Evolutionary conservation across 306 rosid species (phyloP).

Genomic region (Quercus cerris): DNA sequence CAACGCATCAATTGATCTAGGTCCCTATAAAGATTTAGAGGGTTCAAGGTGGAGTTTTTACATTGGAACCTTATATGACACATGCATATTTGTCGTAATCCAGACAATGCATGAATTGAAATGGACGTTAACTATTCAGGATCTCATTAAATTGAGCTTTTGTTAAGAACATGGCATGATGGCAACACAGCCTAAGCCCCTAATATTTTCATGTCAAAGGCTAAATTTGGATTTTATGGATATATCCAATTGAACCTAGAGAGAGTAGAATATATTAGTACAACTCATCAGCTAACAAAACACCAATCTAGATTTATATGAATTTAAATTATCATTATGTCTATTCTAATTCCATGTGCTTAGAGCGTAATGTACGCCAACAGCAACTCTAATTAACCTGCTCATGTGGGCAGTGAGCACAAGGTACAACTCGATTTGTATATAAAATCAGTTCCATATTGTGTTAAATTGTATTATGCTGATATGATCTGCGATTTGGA

Average conservation of each 20-base stretch:
- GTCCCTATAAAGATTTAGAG: too few species aligned
- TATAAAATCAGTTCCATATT: conserved; percentile 10
- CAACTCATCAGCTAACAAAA: conserved; percentile 40
- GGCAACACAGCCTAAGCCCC: background rate
- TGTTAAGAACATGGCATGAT: too few species aligned
- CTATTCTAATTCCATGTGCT: conserved; percentile 45
- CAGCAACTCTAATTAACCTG: conserved; percentile 28
- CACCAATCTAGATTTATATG: conserved; percentile 17
- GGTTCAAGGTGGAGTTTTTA: too few species aligned
- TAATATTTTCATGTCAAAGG: conserved; percentile 16
- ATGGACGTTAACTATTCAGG: background rate
- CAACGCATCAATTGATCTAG: too few species aligned
- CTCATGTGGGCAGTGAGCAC: conserved; percentile 30
- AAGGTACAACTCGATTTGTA: conserved; percentile 21
- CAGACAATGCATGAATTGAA: background rate
- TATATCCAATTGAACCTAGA: conserved; percentile 17
- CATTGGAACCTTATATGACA: background rate
- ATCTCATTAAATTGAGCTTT: background rate
- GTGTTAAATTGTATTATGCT: background rate
- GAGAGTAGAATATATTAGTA: background rate
- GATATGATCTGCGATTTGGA: conserved; percentile 20
- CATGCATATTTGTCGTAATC: background rate
- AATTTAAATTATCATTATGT: conserved; percentile 5
- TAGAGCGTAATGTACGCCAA: conserved; percentile 54
- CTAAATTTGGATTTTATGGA: conserved; percentile 13